Conservation (phyloP, 2,329 filamentous ascomycete species). For the Remersonia thermophila region DNA sequence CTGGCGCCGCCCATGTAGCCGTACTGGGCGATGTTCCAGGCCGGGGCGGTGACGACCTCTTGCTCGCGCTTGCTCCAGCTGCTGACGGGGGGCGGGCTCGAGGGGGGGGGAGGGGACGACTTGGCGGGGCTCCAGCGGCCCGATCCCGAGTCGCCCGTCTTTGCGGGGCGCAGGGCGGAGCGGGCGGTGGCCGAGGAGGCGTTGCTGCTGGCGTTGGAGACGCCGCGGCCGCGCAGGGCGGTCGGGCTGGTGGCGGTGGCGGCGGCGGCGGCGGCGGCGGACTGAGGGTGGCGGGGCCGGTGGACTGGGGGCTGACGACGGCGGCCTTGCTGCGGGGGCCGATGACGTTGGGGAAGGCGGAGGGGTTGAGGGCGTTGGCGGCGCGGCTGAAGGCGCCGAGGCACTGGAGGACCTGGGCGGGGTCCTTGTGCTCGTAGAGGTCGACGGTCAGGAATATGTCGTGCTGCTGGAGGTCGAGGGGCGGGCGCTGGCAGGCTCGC, state of each 20-base stretch:
- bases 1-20: slow-evolving; percentile 97
- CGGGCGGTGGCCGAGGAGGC: slow-evolving; percentile 34
- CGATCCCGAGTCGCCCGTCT: slow-evolving; percentile 41
- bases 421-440: slow-evolving; percentile 89
- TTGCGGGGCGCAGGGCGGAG: slow-evolving; percentile 32
- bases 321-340: slow-evolving; percentile 53
- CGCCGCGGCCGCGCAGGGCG: slow-evolving; percentile 33
- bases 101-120: slow-evolving; percentile 41
- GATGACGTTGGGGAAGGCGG: slow-evolving; percentile 61
- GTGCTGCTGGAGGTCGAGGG: slow-evolving; percentile 79
- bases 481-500: slow-evolving; percentile 70
- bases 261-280: too few species aligned
- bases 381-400: slow-evolving; percentile 82
- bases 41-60: slow-evolving; percentile 68
- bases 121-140: slow-evolving; percentile 53
- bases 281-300: too few species aligned
- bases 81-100: slow-evolving; percentile 50
- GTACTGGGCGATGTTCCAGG: slow-evolving; percentile 98
- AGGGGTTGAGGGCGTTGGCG: slow-evolving; percentile 62
- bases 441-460: slow-evolving; percentile 97
- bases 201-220: slow-evolving; percentile 46
- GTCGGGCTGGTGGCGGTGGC: slow-evolving; percentile 37
- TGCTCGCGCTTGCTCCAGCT: slow-evolving; percentile 85
- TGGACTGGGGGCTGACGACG: slow-evolving; percentile 53
- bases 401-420: slow-evolving; percentile 89